Evolutionary conservation across 2,329 filamentous ascomycete genomes (phyloP).

Genomic region (Helotiales sp.): DNA sequence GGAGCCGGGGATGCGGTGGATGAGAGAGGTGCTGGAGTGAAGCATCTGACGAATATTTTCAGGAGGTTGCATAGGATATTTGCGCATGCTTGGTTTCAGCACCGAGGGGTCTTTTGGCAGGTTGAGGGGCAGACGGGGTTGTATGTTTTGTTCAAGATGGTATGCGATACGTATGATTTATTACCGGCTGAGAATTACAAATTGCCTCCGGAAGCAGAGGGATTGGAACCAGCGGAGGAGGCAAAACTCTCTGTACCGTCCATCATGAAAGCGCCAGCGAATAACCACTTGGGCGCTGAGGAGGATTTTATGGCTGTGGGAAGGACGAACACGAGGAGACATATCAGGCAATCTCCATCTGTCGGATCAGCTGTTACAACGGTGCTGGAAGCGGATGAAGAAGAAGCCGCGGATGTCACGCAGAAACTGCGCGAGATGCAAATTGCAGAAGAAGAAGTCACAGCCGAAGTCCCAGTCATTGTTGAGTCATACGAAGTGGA

Average conservation of each 20-base stretch:
- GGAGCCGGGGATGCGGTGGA: slow-evolving; percentile 46
- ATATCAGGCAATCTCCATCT: slow-evolving; percentile 77
- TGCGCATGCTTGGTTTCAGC: slow-evolving; percentile 98
- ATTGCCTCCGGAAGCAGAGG: slow-evolving; percentile 89
- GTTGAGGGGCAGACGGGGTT: slow-evolving; percentile 88
- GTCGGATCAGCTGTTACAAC: slow-evolving; percentile 77
- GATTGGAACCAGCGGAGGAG: slow-evolving; percentile 61
- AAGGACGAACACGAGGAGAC: slow-evolving; percentile 75
- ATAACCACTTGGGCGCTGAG: slow-evolving; percentile 40
- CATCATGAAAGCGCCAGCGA: slow-evolving; percentile 39
- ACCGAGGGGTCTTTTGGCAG: slow-evolving; percentile 91
- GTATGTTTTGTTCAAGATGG: slow-evolving; percentile 95
- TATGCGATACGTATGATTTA: slow-evolving; percentile 88
- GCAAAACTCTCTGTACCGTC: slow-evolving; percentile 36
- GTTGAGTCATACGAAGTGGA: slow-evolving; percentile 33
- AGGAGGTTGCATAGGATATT: slow-evolving; percentile 93
- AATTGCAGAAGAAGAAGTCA: slow-evolving; percentile 44
- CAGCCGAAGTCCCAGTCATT: slow-evolving; percentile 32
- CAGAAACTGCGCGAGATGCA: slow-evolving; percentile 48
- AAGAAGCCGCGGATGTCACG: slow-evolving; percentile 54
- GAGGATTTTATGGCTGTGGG: slow-evolving; percentile 54
- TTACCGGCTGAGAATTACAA: slow-evolving; percentile 95
- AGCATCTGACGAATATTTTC: slow-evolving; percentile 93
- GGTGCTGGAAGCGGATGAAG: slow-evolving; percentile 81
- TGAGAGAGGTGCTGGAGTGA: slow-evolving; percentile 65